Evolutionary conservation across 2,329 filamentous ascomycete genomes (phyloP).

Genomic region (Talaromyces sp.): DNA sequence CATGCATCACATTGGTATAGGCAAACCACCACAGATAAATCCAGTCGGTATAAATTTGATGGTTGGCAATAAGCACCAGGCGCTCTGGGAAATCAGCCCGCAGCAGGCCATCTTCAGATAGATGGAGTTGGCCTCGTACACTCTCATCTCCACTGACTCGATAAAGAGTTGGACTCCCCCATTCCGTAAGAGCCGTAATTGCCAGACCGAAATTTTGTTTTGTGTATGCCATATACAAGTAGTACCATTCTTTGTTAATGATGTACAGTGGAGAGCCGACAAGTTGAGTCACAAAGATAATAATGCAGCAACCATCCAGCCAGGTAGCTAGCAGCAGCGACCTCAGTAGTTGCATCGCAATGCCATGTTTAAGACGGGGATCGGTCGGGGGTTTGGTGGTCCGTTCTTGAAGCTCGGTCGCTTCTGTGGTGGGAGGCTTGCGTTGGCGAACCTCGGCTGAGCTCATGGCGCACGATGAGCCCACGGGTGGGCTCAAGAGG

Average conservation of each 20-base stretch:
- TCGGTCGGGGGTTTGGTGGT: constrained; percentile 28
- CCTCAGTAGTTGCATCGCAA: constrained; percentile 48
- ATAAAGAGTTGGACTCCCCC: constrained; percentile 65
- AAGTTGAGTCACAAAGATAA: constrained; percentile 59
- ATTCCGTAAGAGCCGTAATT: constrained; percentile 63
- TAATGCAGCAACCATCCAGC: constrained; percentile 47
- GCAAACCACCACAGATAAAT: constrained; percentile 70
- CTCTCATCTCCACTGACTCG: constrained; percentile 64
- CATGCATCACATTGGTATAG: constrained; percentile 67
- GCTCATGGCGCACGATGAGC: constrained; percentile 29
- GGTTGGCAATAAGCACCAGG: constrained; percentile 65
- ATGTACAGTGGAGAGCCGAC: constrained; percentile 64
- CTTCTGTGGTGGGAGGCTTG: constrained; percentile 23
- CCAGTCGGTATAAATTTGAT: constrained; percentile 72
- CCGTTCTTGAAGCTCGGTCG: constrained; percentile 19
- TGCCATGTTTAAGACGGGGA: constrained; percentile 48
- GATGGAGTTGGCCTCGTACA: constrained; percentile 60
- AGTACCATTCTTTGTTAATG: constrained; percentile 63
- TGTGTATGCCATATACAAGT: constrained; percentile 67
- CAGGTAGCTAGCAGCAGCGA: constrained; percentile 49
- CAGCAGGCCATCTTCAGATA: constrained; percentile 60
- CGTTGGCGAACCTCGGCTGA: constrained; percentile 37
- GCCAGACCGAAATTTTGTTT: constrained; percentile 68
- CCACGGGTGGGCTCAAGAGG: not conserved
- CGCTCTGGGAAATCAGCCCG: constrained; percentile 63